A percentile compares a stretch with the other conserved stretches of the same genome.
Conservation (phyloP, 2,329 filamentous ascomycete genomes). For the Trichophyton verrucosum region DNA sequence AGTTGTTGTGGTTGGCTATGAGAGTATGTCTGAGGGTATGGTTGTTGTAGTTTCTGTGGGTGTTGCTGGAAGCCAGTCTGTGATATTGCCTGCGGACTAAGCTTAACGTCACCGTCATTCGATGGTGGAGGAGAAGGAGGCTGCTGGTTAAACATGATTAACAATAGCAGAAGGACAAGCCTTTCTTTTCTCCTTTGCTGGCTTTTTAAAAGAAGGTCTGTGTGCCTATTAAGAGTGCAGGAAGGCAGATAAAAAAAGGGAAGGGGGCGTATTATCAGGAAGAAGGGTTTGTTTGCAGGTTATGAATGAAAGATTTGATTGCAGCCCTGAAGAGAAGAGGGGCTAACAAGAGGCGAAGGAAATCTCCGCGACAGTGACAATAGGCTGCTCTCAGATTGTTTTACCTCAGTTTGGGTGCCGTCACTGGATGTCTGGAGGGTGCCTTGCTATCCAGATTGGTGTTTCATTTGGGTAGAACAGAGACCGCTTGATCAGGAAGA, state of each 20-base stretch:
- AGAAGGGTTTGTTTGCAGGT: constrained; percentile 3
- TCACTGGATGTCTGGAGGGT: background rate
- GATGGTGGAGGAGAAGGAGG: constrained; percentile 14
- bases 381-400: background rate
- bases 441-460: background rate
- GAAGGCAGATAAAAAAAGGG: no score
- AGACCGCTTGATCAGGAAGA: background rate
- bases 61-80: constrained; percentile 4
- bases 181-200: constrained; percentile 1
- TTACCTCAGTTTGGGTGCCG: background rate
- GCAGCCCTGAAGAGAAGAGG: background rate
- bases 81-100: constrained; percentile 4
- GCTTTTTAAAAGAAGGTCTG: background rate
- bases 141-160: constrained; percentile 11
- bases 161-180: constrained; percentile 4
- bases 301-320: constrained; percentile 5
- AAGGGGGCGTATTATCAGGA: background rate
- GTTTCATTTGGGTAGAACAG: background rate
- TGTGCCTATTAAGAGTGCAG: background rate
- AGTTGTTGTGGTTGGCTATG: background rate
- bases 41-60: background rate
- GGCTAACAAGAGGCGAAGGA: background rate
- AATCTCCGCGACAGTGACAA: background rate
- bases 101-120: constrained; percentile 11
- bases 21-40: background rate